phyloP scores from a whole-genome alignment of 2,329 filamentous ascomycete species.

The Emericellopsis cladophorae region DNA sequence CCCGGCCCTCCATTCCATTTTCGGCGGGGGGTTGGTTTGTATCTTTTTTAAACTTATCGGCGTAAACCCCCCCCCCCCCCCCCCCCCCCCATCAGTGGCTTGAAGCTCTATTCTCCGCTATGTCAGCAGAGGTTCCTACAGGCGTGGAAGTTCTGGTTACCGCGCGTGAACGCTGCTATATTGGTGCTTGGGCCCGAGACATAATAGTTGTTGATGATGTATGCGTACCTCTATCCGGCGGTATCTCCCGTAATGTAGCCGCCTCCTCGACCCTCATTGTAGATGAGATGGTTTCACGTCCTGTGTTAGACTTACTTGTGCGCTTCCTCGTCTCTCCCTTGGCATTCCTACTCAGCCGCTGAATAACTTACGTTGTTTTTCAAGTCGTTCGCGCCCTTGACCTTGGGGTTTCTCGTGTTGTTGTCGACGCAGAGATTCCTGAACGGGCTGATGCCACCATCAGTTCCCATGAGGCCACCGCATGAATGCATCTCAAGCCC shows the following conservation, averaged over 20 bases:
- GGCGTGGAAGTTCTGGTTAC: slow-evolving; percentile 39
- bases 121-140: slow-evolving; percentile 14
- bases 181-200: slow-evolving; percentile 37
- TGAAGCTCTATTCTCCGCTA: neutral
- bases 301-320: slow-evolving; percentile 2
- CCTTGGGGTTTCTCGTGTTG: slow-evolving; percentile 43
- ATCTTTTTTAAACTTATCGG: too few relatives aligned
- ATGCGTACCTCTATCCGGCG: slow-evolving; percentile 29
- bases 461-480: slow-evolving; percentile 36
- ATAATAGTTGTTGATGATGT: slow-evolving; percentile 45
- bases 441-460: slow-evolving; percentile 35
- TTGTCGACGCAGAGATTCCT: slow-evolving; percentile 44
- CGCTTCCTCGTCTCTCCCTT: too few relatives aligned
- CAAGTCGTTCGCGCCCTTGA: slow-evolving; percentile 43
- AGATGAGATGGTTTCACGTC: slow-evolving; percentile 24
- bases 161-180: slow-evolving; percentile 37
- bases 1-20: too few relatives aligned
- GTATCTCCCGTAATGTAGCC: slow-evolving; percentile 42
- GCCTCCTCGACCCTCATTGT: slow-evolving; percentile 41
- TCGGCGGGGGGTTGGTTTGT: too few relatives aligned
- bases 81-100: slow-evolving; percentile 3
- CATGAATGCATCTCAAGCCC: slow-evolving; percentile 40
- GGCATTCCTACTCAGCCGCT: neutral
- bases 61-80: too few relatives aligned
- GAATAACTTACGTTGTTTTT: slow-evolving; percentile 20